Evolutionary conservation across 2,329 filamentous ascomycete species (phyloP), one percentile per base, ranked within the genome.

Genomic region (Phyllosticta citriasiana): DNA sequence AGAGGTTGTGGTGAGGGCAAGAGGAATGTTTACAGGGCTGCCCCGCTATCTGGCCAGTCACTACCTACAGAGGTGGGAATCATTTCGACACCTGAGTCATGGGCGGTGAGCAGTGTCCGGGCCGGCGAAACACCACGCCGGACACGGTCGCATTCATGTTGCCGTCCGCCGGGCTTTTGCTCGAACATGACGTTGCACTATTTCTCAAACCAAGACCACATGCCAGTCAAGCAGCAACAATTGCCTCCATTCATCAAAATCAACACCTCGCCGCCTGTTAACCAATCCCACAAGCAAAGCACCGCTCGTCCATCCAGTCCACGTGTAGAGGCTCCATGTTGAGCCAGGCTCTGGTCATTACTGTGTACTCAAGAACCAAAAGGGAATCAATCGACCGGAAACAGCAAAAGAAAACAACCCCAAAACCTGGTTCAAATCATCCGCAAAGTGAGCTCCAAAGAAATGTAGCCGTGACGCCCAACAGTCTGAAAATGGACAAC

Each of bases 41-140:
- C 59, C 59, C 59, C 59, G 55, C 59, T 53, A 61, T 61, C 47
- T 61, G 55, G 58, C 59, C 59, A 47, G 40, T 47, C 12, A 47
- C 40, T 47, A 22, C 19, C 19, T 22, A 22, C 19, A 22, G 19
- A 22, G 19, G 19, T 22, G 40, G 40, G 14, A 47, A 47, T 47
- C 6, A n/a, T 47, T 47, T 56, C 53, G 53, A 30, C 26, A 26
- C 59, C 47, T 53, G 59, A 61, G 59, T 61, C 59, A 61, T 61
- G 26, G 58, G 59, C 59, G 59, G 59, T 61, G 59, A 61, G 59
- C 54, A 24, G 19, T 26, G 8, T 61, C 53, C 53, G 54, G 24
- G 40, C 58, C 58, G 35, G 24, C 25, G n/a, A 58, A 57, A 30
- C 22, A 50, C 7, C 26, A 53, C n/a, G 22, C 50, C 25, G 26